Base-by-base conservation (phyloP, 2,329 filamentous ascomycete genomes). In the Zasmidium citrigriseum region DNA sequence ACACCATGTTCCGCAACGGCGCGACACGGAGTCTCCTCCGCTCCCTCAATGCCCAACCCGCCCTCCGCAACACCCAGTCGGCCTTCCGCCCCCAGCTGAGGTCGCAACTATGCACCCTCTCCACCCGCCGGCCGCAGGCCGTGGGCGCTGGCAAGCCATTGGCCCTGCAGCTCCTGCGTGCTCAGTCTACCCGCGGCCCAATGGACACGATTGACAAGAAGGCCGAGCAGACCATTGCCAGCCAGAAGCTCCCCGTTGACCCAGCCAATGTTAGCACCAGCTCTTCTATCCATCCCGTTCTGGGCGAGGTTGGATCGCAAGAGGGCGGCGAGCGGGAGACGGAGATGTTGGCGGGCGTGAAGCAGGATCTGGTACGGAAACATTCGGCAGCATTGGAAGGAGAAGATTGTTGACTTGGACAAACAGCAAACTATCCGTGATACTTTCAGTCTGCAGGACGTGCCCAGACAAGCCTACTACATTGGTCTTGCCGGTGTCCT, bases 241-340 rank as follows among this genome's bases (percentile, higher is more conserved):
- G 86, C 49, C 70, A 84, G 70, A 82, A 82, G 68, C 75, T 92
- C n/a, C 70, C 83, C 57, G 69, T 83, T 2, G 74, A 83, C 24
- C 89, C 89, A 0, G 83, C 84, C 41, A 72, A 77, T 5, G 88
- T 92, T 0, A 83, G 86, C 0, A 74, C 75, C 21, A 79, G 79
- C 45, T 92, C 88, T 12, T 70, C 73, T 2, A 74, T 72, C 3
- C 77, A 78, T 58, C 74, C 75, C 1, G 58, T 80, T 16, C 68
- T 75, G 16, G 66, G 69, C 5, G 76, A 80, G 59, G 68, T 78
- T 27, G 75, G 70, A 16, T 66, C 63, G 4, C 59, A 69, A 23
- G 67, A 71, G 34, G 60, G 69, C 51, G 63, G 69, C 52, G 65
- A 73, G 58, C 63, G 69, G 57, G 61, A 80, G 14, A 67, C 73